Evolutionary conservation across 2,329 filamentous ascomycete species (phyloP).

Genomic region (Sarocladium kiliense): DNA sequence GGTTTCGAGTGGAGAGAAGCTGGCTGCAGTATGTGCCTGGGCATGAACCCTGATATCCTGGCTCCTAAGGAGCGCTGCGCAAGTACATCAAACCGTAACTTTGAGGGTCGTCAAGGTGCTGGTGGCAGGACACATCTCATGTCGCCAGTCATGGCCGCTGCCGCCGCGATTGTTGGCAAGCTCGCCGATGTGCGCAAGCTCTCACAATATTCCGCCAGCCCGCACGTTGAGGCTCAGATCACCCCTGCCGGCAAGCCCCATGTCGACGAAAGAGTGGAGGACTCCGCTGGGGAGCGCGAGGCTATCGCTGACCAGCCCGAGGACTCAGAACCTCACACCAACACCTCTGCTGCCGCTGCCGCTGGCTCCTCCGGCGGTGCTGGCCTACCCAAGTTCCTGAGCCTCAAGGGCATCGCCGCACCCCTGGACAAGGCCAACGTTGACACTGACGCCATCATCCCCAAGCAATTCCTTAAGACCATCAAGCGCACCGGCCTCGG

Average conservation of each 20-base stretch:
- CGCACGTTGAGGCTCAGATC: constrained; percentile 54
- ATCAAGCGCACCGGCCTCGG: constrained; percentile 97
- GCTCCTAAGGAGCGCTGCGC: constrained; percentile 90
- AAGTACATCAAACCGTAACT: constrained; percentile 94
- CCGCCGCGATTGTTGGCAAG: constrained; percentile 83
- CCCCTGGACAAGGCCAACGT: constrained; percentile 85
- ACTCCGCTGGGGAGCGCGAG: constrained; percentile 40
- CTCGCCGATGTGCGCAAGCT: constrained; percentile 87
- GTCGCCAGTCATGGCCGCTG: constrained; percentile 95
- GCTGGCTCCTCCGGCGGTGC: constrained; percentile 25
- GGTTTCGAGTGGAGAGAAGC: constrained; percentile 98
- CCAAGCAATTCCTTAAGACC: constrained; percentile 98
- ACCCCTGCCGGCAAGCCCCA: constrained; percentile 37
- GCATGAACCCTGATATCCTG: constrained; percentile 97
- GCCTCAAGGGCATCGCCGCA: constrained; percentile 80
- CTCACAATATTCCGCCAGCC: constrained; percentile 52
- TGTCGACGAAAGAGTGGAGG: constrained; percentile 46
- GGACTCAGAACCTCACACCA: constrained; percentile 60
- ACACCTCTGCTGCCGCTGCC: constrained; percentile 44
- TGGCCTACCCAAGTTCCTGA: constrained; percentile 79
- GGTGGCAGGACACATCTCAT: constrained; percentile 89
- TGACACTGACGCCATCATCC: constrained; percentile 99
- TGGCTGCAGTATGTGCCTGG: constrained; percentile 97
- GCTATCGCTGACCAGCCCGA: constrained; percentile 53
- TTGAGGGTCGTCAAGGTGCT: constrained; percentile 92